phyloP scores from a whole-genome alignment of 176 grass and related monocot genomes.

The Lolium rigidum region DNA sequence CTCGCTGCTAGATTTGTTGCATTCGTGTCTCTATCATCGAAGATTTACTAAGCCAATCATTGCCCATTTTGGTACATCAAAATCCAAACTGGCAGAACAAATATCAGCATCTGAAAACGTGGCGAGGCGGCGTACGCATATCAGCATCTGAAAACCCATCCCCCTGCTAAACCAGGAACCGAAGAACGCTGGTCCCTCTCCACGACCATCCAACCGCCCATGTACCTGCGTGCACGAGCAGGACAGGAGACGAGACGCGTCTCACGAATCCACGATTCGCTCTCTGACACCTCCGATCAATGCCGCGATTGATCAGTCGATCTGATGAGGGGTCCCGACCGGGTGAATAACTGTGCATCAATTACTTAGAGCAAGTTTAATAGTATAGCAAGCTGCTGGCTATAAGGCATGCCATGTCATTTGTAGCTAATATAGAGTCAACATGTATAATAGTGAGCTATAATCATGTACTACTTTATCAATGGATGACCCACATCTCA shows the following conservation, averaged over 20 bases:
- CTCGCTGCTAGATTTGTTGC: no score
- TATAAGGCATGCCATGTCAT: no score
- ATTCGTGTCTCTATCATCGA: not conserved
- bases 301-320: slow-evolving; percentile 26
- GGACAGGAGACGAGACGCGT: slow-evolving; percentile 24
- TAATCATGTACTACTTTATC: no score
- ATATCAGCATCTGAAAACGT: not conserved
- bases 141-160: no score
- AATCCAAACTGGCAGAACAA: not conserved
- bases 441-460: no score
- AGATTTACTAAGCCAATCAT: not conserved
- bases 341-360: not conserved
- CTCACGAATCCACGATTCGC: slow-evolving; percentile 18
- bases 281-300: slow-evolving; percentile 36
- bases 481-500: no score
- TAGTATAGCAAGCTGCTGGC: no score
- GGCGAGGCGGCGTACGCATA: no score
- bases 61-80: not conserved
- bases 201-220: not conserved
- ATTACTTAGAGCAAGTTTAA: no score
- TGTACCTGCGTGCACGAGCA: not conserved
- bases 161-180: not conserved
- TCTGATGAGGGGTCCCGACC: slow-evolving; percentile 1
- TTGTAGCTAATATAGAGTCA: no score
- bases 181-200: slow-evolving; percentile 30